These are phyloP conservation scores for Cyclotella baltica DNA, from an alignment of 108 stramenopile species.

Conservation along the genomic window DNA sequence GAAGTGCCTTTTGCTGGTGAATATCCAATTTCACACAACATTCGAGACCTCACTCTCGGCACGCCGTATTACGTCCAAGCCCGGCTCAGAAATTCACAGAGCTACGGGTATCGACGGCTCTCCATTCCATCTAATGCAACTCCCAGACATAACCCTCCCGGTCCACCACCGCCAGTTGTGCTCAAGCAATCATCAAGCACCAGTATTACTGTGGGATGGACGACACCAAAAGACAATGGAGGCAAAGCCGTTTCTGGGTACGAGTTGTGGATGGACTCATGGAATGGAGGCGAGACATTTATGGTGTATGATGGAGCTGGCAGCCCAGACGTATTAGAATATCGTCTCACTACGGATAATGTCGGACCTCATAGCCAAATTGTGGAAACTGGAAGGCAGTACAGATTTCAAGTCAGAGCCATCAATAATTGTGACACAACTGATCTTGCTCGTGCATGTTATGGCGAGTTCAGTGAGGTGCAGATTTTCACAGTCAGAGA, in stretches of 20 bases:
- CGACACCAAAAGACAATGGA: constrained; percentile 71
- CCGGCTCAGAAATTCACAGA: constrained; percentile 68
- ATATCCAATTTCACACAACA: constrained; percentile 57
- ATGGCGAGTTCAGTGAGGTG: constrained; percentile 67
- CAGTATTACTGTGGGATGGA: constrained; percentile 80
- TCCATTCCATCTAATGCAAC: constrained; percentile 42
- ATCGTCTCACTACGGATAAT: constrained; percentile 57
- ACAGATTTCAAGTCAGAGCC: constrained; percentile 83
- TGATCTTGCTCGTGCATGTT: constrained; percentile 61
- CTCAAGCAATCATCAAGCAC: constrained; percentile 64
- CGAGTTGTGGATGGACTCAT: constrained; percentile 88
- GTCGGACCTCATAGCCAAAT: constrained; percentile 58
- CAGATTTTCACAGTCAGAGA: constrained; percentile 74
- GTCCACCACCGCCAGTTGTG: constrained; percentile 70
- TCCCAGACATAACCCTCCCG: constrained; percentile 69
- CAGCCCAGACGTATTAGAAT: constrained; percentile 54
- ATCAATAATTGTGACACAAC: constrained; percentile 76
- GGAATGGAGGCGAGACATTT: constrained; percentile 72
- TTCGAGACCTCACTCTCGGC: constrained; percentile 62
- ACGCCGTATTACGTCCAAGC: constrained; percentile 76
- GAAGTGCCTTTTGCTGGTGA: no score
- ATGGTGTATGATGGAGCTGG: constrained; percentile 85
- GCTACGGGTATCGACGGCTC: constrained; percentile 56
- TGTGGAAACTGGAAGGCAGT: constrained; percentile 72
- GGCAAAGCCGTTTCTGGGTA: constrained; percentile 82